Evolutionary conservation across 768 basidiomycete genomes (phyloP).

Genomic region (Boletus sp.): DNA sequence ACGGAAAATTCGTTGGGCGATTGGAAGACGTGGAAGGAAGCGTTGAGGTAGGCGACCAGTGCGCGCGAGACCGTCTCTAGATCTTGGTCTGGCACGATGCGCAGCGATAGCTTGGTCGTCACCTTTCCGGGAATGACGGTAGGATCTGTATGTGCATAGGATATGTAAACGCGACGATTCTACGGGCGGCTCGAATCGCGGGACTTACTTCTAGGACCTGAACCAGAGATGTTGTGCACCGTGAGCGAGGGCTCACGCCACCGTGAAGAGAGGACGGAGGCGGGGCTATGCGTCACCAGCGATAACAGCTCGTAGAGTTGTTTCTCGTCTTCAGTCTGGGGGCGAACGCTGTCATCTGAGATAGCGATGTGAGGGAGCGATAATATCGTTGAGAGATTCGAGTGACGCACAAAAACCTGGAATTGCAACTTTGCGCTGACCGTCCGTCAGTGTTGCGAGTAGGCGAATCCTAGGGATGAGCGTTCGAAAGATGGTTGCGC

Average conservation of each 20-base stretch:
- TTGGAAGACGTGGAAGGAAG: constrained; percentile 53
- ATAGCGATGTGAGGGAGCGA: neutral
- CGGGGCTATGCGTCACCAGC: constrained; percentile 60
- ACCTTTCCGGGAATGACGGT: constrained; percentile 89
- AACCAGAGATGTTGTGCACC: constrained; percentile 79
- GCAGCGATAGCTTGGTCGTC: constrained; percentile 81
- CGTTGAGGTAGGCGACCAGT: constrained; percentile 55
- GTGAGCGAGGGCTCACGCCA: constrained; percentile 93
- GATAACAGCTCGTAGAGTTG: constrained; percentile 67
- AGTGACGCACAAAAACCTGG: constrained; percentile 75
- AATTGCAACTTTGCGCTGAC: constrained; percentile 57
- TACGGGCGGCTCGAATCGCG: neutral
- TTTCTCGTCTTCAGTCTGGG: constrained; percentile 63
- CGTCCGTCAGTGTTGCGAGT: constrained; percentile 65
- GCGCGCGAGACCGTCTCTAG: constrained; percentile 62
- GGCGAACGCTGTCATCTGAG: constrained; percentile 73
- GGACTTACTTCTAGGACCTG: constrained; percentile 71
- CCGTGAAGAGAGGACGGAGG: constrained; percentile 65
- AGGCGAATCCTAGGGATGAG: constrained; percentile 60
- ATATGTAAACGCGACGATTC: neutral
- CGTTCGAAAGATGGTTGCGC: neutral
- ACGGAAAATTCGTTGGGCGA: constrained; percentile 78
- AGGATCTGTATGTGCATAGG: constrained; percentile 46
- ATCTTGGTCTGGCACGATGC: constrained; percentile 93
- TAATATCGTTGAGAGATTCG: neutral